Evolutionary conservation across 495 filamentous ascomycete genomes (phyloP).

Genomic region (Apodospora peruviana): DNA sequence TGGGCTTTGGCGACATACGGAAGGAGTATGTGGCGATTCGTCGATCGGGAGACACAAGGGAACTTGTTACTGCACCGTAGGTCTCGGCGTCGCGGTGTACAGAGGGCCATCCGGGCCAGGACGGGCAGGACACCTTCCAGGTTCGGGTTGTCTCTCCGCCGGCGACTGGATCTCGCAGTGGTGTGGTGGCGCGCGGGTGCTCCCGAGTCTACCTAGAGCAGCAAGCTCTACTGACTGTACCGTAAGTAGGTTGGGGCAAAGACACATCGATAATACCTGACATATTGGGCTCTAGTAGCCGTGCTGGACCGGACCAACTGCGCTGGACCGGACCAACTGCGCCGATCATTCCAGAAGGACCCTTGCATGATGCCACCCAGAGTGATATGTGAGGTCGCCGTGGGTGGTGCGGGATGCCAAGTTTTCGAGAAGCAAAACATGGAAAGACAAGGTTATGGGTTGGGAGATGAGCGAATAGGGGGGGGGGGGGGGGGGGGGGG

Average conservation of each 20-base stretch:
- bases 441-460: no score
- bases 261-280: conserved; percentile 5
- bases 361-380: background rate
- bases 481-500: no score
- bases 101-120: conserved; percentile 1
- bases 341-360: background rate
- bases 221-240: no score
- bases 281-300: conserved; percentile 3
- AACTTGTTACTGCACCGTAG: background rate
- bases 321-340: no score
- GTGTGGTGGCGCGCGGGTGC: conserved; percentile 13
- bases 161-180: conserved; percentile 1
- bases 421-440: background rate
- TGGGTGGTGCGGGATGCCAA: background rate
- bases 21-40: background rate
- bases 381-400: background rate
- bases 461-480: no score
- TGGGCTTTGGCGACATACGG: background rate
- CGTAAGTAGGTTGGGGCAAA: background rate
- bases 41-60: conserved; percentile 5
- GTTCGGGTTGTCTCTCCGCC: conserved; percentile 16
- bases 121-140: conserved; percentile 23
- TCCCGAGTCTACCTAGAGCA: conserved; percentile 8
- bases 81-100: conserved; percentile 3
- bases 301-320: background rate